Evolutionary conservation across 2,329 filamentous ascomycete genomes (phyloP), one percentile per base, ranked within the genome.

Genomic region (Aureobasidium namibiae): DNA sequence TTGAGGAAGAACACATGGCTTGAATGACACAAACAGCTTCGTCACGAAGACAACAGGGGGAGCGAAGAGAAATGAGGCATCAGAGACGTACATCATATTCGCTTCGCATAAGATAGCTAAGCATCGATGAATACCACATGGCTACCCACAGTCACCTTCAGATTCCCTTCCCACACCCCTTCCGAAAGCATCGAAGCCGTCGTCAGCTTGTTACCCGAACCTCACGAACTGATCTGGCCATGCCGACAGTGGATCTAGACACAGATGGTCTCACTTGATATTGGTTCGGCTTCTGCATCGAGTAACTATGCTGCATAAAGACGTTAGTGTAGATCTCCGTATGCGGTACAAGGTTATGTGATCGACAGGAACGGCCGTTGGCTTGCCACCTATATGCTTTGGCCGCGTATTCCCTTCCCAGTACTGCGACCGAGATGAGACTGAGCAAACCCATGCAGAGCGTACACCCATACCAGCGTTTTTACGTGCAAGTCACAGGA

Each of bases 331-430:
- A 39, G 34, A 53, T 53, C 49, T 41, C 49, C 36, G 4, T 31
- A 53, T 41, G 24, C 49, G 49, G 49, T 24, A 39, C 24, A 3
- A 34, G 49, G 41, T 39, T 23, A 31, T 21, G 10, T 26, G 49
- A 53, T 53, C 49, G 49, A 41, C 49, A 53, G 49, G 49, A 53
- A 53, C 49, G 23, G 8, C 49, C 21, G 49, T 53, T 53, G 36
- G n/a, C 36, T 41, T n/a, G 36, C 36, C 49, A 53, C 49, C 14
- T 10, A 21, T 8, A n/a, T 21, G 6, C 18, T 26, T 31, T 16
- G 8, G 16, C 13, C 16, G 16, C 36, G 21, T 38, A 46, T 31
- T 21, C 42, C 10, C 42, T 31, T 45, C 29, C 29, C 5, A n/a
- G n/a, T n/a, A n/a, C n/a, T n/a, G n/a, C n/a, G 11, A 13, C 18